phyloP scores from a whole-genome alignment of 2,329 filamentous ascomycete species.

The Cercospora janseana region DNA sequence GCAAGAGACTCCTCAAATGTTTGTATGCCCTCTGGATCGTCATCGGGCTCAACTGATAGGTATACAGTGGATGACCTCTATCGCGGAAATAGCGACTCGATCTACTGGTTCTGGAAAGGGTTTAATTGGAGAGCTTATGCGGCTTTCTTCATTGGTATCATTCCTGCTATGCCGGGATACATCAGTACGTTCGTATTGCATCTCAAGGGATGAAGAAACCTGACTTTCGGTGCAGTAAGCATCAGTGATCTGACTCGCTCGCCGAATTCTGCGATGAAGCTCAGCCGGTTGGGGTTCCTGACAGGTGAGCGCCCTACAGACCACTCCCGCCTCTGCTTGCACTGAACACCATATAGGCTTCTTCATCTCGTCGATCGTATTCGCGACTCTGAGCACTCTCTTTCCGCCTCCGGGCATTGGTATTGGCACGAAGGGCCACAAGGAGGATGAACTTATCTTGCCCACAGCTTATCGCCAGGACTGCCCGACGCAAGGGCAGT shows the following conservation, averaged over 20 bases:
- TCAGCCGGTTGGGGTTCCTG: slow-evolving; percentile 16
- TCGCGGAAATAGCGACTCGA: slow-evolving; percentile 22
- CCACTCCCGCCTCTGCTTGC: no score
- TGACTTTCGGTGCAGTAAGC: slow-evolving; percentile 1
- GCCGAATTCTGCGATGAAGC: slow-evolving; percentile 19
- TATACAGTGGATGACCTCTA: slow-evolving; percentile 30
- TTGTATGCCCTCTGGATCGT: background rate
- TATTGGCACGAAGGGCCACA: slow-evolving; percentile 1
- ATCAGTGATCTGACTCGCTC: slow-evolving; percentile 9
- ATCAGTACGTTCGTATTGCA: background rate
- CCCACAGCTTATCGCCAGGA: slow-evolving; percentile 19
- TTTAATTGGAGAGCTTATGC: slow-evolving; percentile 31
- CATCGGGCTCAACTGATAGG: background rate
- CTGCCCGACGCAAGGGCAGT: slow-evolving; percentile 17
- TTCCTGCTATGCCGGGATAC: slow-evolving; percentile 21
- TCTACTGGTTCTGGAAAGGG: slow-evolving; percentile 33
- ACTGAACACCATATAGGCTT: background rate
- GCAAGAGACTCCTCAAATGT: slow-evolving; percentile 26
- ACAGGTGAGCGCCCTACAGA: background rate
- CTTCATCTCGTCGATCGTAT: slow-evolving; percentile 13
- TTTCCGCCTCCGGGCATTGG: slow-evolving; percentile 12
- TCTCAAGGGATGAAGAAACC: background rate
- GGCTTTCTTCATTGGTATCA: slow-evolving; percentile 28
- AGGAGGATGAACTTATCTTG: slow-evolving; percentile 13
- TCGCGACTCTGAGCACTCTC: slow-evolving; percentile 9